A percentile compares a stretch with the other conserved stretches of the same genome.
These are phyloP conservation scores for Dictyostelium capitatum DNA, from an alignment of 78 protist species.

Conservation along the genomic window DNA sequence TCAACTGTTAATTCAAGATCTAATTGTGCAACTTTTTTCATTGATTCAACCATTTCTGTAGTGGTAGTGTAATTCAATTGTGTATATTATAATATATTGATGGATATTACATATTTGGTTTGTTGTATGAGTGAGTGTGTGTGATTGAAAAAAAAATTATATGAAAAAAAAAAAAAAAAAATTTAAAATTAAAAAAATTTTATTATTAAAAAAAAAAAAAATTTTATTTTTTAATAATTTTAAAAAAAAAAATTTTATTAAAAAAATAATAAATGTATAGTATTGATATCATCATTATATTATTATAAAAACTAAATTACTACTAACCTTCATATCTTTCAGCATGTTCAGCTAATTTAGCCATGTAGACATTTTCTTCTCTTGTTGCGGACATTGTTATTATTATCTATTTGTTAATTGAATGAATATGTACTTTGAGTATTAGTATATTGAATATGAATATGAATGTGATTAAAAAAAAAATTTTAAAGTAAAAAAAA, in stretches of 20 bases:
- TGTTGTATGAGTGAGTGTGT: too few species aligned
- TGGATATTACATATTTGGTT: too few species aligned
- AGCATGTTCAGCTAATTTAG: conserved; percentile 97
- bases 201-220: background rate
- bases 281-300: too few species aligned
- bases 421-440: background rate
- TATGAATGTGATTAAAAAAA: too few species aligned
- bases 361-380: conserved; percentile 92
- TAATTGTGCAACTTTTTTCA: conserved; percentile 94
- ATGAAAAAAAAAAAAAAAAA: background rate
- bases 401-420: background rate
- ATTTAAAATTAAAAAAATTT: background rate
- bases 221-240: too few species aligned
- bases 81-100: too few species aligned
- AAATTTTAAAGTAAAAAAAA: too few species aligned
- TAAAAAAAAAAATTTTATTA: too few species aligned
- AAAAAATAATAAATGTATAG: too few species aligned
- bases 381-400: background rate
- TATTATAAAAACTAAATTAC: too few species aligned
- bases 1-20: conserved; percentile 96
- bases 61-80: too few species aligned
- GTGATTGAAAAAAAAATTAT: background rate
- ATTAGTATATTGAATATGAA: too few species aligned
- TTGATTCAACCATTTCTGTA: conserved; percentile 97
- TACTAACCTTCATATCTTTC: conserved; percentile 82